Conservation (phyloP, 2,329 filamentous ascomycete species). For the Neonectria neomacrospora region DNA sequence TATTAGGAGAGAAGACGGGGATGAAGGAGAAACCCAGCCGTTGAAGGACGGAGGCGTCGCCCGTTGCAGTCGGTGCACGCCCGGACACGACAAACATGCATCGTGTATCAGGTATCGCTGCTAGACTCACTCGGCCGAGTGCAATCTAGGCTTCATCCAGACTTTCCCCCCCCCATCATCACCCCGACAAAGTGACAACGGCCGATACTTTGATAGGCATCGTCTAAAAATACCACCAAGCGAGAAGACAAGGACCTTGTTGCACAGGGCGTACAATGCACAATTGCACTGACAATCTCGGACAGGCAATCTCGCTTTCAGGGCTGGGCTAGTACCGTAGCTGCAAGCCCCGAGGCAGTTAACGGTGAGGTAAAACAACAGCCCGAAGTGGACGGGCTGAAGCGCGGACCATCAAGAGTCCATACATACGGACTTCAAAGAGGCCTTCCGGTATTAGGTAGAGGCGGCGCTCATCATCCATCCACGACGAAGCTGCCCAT, state of each 20-base stretch:
- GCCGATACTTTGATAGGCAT: not conserved
- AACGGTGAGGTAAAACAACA: constrained; percentile 6
- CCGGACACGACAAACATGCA: not conserved
- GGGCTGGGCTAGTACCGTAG: not conserved
- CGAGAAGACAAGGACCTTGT: not conserved
- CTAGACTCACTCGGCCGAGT: constrained; percentile 10
- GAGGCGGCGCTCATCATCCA: not conserved
- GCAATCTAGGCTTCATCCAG: not conserved
- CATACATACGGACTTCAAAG: not conserved
- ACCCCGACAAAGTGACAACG: not conserved
- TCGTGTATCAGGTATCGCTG: not conserved
- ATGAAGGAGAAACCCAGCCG: not conserved
- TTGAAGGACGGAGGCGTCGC: not conserved
- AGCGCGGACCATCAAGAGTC: constrained; percentile 10
- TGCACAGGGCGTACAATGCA: too few species aligned
- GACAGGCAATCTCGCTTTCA: not conserved
- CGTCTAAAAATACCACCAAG: not conserved
- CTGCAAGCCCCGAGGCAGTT: not conserved
- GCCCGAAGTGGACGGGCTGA: constrained; percentile 15
- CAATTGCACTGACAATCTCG: constrained; percentile 1
- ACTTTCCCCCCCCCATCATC: too few species aligned
- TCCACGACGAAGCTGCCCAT: constrained; percentile 5
- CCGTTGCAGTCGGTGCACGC: not conserved
- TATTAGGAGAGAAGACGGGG: not conserved
- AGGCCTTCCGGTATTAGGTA: not conserved